Base-by-base conservation (phyloP, 805 yeast species). In the Kodamaea jinghongensis region DNA sequence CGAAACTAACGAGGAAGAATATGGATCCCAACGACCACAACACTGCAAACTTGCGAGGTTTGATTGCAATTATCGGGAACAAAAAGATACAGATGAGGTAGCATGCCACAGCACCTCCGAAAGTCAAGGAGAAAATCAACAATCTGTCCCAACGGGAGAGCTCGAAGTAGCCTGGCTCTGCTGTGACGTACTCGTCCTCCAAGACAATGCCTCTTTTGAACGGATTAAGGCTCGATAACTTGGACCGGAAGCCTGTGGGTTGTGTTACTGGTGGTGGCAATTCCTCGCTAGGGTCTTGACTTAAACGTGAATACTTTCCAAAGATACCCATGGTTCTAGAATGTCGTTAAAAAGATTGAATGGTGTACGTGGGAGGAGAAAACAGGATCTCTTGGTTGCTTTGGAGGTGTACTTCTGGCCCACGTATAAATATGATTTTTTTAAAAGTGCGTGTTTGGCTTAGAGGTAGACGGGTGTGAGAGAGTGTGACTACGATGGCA, bases 1-100 rank as follows among this genome's bases (percentile, higher is more conserved):
- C 75, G 46, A 71, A 71, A 46, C 73, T 67, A 7, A 69, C 63
- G 46, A 71, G 51, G 54, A 71, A 70, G 51, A 70, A 65, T 12
- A 71, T 64, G 12, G 72, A 66, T 2, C 75, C 75, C 28, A 69
- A 48, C 7, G 75, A 67, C 75, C 75, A 71, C 38, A 71, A 54
- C n/a, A 70, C 47, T 17, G 75, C 74, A 54, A 70, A 70, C 46
- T 69, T 70, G 30, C 71, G 51, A 2, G 75, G 75, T 48, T 65
- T 70, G 34, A 68, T 51, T 17, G 66, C 51, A 33, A 71, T 53
- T 20, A 70, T 60, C 4, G 75, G 75, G 56, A 67, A 68, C 36
- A 68, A 55, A 43, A 69, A 70, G 32, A 66, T 60, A 49, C 73
- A 70, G 31, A 70, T 67, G 38, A 64, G 36, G 46, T 68, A 70